Evolutionary conservation across 2,329 filamentous ascomycete species (phyloP).

Genomic region (Fusarium pilosicola): DNA sequence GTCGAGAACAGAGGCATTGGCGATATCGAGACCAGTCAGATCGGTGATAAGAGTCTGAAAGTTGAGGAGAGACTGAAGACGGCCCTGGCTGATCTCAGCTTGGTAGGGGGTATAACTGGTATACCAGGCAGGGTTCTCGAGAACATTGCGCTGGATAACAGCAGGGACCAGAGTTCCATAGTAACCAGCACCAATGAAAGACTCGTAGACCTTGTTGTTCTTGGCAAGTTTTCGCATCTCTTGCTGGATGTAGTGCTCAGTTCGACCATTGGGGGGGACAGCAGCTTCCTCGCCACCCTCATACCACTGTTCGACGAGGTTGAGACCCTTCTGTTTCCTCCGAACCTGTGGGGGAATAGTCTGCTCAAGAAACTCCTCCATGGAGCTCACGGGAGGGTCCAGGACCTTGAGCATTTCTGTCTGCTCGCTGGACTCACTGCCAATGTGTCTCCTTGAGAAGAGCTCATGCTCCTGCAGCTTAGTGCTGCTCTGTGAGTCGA

Average conservation of each 20-base stretch:
- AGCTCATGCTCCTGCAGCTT: conserved; percentile 41
- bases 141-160: conserved; percentile 90
- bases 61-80: conserved; percentile 90
- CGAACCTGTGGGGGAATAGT: conserved; percentile 81
- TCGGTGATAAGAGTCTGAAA: conserved; percentile 94
- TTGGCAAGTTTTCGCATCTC: conserved; percentile 68
- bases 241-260: conserved; percentile 45
- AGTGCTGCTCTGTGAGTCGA: conserved; percentile 31
- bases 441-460: conserved; percentile 87
- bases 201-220: conserved; percentile 60
- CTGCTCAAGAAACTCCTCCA: conserved; percentile 87
- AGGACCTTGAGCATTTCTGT: conserved; percentile 83
- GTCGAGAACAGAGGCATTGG: conserved; percentile 91
- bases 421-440: conserved; percentile 74
- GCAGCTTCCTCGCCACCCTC: conserved; percentile 34
- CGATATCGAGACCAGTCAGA: conserved; percentile 84
- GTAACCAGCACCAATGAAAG: conserved; percentile 88
- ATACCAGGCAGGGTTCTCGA: conserved; percentile 96
- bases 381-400: conserved; percentile 75
- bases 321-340: conserved; percentile 40
- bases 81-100: conserved; percentile 95
- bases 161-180: conserved; percentile 85
- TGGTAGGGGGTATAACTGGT: conserved; percentile 98
- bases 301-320: conserved; percentile 46
- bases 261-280: conserved; percentile 39